These are phyloP conservation scores for Penicillium roqueforti DNA, from an alignment of 495 filamentous ascomycete genomes.

Conservation along the genomic window DNA sequence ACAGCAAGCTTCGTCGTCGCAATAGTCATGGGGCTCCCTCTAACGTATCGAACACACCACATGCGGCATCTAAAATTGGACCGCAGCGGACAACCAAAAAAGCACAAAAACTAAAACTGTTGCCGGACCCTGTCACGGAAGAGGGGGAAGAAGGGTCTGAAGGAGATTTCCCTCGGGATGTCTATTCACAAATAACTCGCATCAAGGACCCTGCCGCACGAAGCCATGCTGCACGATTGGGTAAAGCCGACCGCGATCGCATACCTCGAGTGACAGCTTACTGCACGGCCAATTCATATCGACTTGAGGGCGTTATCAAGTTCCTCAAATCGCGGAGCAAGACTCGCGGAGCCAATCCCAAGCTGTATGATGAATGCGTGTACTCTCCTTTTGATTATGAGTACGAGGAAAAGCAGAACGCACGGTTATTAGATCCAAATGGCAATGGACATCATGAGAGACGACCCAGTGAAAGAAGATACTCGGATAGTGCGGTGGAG, in stretches of 20 bases:
- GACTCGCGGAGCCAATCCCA: conserved; percentile 73
- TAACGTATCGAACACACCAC: conserved; percentile 36
- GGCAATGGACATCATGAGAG: conserved; percentile 32
- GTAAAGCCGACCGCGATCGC: conserved; percentile 85
- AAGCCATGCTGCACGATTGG: conserved; percentile 85
- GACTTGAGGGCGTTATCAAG: conserved; percentile 79
- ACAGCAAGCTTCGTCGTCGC: conserved; percentile 78
- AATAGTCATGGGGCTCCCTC: conserved; percentile 74
- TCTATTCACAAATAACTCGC: conserved; percentile 90
- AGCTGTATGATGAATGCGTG: conserved; percentile 93
- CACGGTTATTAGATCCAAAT: conserved; percentile 16
- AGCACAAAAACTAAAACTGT: conserved; percentile 89
- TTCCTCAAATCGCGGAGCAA: conserved; percentile 80
- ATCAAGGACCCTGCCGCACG: conserved; percentile 95
- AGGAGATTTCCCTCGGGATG: conserved; percentile 89
- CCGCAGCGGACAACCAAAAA: conserved; percentile 93
- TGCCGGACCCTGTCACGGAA: conserved; percentile 84
- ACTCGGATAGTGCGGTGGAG: conserved; percentile 59
- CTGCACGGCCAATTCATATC: conserved; percentile 87
- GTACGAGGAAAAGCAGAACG: conserved; percentile 40
- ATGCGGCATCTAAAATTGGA: conserved; percentile 71
- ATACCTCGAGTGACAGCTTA: conserved; percentile 93
- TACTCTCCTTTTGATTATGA: conserved; percentile 87
- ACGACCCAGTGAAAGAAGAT: conserved; percentile 55
- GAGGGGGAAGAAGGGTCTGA: conserved; percentile 63